Evolutionary conservation across 1,284 basidiomycete genomes (phyloP).

Genomic region (Veloboletus limbatus): DNA sequence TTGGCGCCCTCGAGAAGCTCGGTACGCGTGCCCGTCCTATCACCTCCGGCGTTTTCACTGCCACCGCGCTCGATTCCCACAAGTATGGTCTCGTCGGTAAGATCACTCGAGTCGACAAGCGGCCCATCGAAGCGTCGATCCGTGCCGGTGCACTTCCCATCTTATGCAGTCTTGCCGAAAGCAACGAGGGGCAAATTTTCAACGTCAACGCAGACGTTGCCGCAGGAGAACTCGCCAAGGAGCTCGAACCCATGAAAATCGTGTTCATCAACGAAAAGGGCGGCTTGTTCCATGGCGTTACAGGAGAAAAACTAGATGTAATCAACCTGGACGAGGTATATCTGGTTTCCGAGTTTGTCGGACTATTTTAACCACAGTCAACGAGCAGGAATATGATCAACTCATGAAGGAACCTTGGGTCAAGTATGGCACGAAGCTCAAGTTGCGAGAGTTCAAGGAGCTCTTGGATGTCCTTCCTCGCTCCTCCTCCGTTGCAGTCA

Average conservation of each 20-base stretch:
- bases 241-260: conserved; percentile 98
- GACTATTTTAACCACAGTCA: conserved; percentile 3
- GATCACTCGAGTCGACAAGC: conserved; percentile 90
- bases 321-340: conserved; percentile 96
- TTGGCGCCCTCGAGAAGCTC: conserved; percentile 85
- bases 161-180: conserved; percentile 89
- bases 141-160: conserved; percentile 92
- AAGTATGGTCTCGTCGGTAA: conserved; percentile 96
- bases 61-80: conserved; percentile 89
- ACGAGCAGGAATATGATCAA: conserved; percentile 82
- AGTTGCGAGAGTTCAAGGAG: conserved; percentile 99
- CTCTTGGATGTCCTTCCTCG: conserved; percentile 97
- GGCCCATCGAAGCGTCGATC: conserved; percentile 92
- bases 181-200: conserved; percentile 88
- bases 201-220: conserved; percentile 98
- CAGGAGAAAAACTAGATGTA: conserved; percentile 90
- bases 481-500: conserved; percentile 97
- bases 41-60: conserved; percentile 93
- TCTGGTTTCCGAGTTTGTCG: conserved; percentile 7
- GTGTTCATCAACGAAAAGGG: conserved; percentile 99
- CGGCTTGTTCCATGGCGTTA: conserved; percentile 95
- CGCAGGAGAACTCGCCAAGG: conserved; percentile 93
- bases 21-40: conserved; percentile 95
- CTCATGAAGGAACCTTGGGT: conserved; percentile 99
- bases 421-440: conserved; percentile 99